Percentiles rank a stretch among this genome's conserved stretches.
Evolutionary conservation across 805 yeast genomes (phyloP).

Genomic region (Maudiozyma barnettii): DNA sequence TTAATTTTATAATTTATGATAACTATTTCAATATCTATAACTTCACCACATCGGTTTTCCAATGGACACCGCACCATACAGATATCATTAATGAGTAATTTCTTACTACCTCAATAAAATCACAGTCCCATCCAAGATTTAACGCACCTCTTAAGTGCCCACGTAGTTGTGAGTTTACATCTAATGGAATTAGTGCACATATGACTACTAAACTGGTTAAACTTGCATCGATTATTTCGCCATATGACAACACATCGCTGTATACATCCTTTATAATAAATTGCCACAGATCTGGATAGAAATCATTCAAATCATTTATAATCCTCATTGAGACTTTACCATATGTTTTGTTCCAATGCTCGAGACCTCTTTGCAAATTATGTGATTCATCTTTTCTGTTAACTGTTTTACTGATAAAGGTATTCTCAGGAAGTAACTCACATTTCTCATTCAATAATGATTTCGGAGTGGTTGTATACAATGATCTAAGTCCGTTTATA

Average conservation of each 20-base stretch:
- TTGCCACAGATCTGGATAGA: slow-evolving; percentile 79
- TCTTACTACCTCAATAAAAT: slow-evolving; percentile 50
- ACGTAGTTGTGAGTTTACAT: slow-evolving; percentile 85
- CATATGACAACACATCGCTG: slow-evolving; percentile 60
- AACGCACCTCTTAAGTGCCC: slow-evolving; percentile 82
- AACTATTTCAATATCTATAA: slow-evolving; percentile 5
- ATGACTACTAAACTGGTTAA: slow-evolving; percentile 71
- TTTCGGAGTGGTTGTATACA: slow-evolving; percentile 55
- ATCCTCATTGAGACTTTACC: slow-evolving; percentile 63
- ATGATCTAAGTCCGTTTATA: slow-evolving; percentile 61
- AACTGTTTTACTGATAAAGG: background rate
- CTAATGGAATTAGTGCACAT: slow-evolving; percentile 76
- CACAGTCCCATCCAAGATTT: slow-evolving; percentile 59
- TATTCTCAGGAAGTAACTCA: background rate
- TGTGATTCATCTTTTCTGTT: slow-evolving; percentile 2
- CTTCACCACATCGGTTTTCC: slow-evolving; percentile 34
- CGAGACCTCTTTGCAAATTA: slow-evolving; percentile 38
- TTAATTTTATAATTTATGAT: background rate
- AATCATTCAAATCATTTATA: slow-evolving; percentile 49
- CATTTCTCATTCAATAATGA: slow-evolving; percentile 20
- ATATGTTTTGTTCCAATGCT: slow-evolving; percentile 64
- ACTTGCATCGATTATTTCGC: slow-evolving; percentile 46
- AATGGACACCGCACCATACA: slow-evolving; percentile 60
- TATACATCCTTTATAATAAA: slow-evolving; percentile 64
- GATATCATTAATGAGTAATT: slow-evolving; percentile 54